Base-by-base conservation (phyloP, 2,329 filamentous ascomycete genomes). In the Xylaria sp. region DNA sequence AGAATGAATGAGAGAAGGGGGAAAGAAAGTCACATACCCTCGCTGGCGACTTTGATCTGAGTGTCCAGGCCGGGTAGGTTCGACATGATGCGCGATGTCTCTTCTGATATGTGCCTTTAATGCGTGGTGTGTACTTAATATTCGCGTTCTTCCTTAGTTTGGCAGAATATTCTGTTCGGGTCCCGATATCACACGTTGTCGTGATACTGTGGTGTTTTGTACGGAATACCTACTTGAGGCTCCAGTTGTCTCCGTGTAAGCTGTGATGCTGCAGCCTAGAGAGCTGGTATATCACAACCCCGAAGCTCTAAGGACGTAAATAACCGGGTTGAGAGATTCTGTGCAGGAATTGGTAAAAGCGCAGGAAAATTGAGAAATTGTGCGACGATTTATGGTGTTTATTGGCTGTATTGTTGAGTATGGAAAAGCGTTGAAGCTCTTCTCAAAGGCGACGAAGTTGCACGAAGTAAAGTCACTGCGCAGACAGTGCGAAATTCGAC, bases 1-100 rank as follows among this genome's bases (percentile, higher is more conserved):
- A 1, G 16, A 16, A 16, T 16, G 16, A 16, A 16, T 16, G 16
- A 16, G 16, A 16, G 16, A 16, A 16, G 16, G 16, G 4, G 9
- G 10, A 13, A n/a, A 18, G 48, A 35, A 16, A 13, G 7, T 34
- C n/a, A 52, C 55, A 63, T 71, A 74, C 75, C 71, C 59, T 74
- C 70, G 46, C 72, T 72, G 42, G 71, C 70, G 52, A 75, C 69
- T 57, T 70, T 74, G 42, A 71, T 66, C 60, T 74, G 69, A 5
- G 65, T 67, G n/a, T 72, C 69, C 44, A 50, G 49, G 11, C 48
- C 59, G 34, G 66, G 66, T 13, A 67, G 59, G 42, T 53, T 54
- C 39, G 67, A 64, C 68, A 69, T 69, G 39, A 23, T 59, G n/a
- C 47, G 8, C 42, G 19, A 11, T 23, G 18, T 18, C 55, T 37